Evolutionary conservation across 768 basidiomycete species (phyloP).

Genomic region (Cyclocybe cylindracea): DNA sequence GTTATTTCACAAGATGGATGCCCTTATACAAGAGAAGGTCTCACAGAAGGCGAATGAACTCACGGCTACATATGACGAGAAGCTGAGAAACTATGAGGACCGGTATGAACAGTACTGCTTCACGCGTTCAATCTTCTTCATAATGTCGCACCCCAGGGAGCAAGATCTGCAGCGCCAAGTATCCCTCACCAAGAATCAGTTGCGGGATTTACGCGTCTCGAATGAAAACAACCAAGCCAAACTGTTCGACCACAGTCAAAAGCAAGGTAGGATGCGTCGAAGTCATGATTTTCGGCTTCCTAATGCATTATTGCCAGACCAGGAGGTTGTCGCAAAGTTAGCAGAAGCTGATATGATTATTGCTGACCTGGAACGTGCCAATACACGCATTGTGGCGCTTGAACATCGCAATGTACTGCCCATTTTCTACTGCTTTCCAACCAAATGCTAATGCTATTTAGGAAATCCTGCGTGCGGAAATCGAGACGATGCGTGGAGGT

Average conservation of each 20-base stretch:
- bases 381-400: slow-evolving; percentile 87
- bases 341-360: slow-evolving; percentile 95
- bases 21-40: slow-evolving; percentile 86
- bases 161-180: slow-evolving; percentile 93
- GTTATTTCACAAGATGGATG: slow-evolving; percentile 77
- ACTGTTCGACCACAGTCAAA: slow-evolving; percentile 86
- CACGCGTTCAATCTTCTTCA: neutral
- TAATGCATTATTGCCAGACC: slow-evolving; percentile 51
- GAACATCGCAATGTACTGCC: slow-evolving; percentile 85
- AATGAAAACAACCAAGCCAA: slow-evolving; percentile 94
- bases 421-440: neutral
- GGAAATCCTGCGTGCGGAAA: slow-evolving; percentile 96
- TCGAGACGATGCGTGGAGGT: slow-evolving; percentile 85
- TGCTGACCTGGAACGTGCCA: slow-evolving; percentile 93
- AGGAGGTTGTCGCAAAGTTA: slow-evolving; percentile 87
- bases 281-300: neutral
- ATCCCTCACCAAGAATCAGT: slow-evolving; percentile 81
- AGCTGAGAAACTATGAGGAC: slow-evolving; percentile 93
- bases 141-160: slow-evolving; percentile 54
- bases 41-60: slow-evolving; percentile 94
- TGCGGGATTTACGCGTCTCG: slow-evolving; percentile 86
- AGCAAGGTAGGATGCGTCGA: slow-evolving; percentile 64
- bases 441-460: slow-evolving; percentile 26
- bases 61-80: slow-evolving; percentile 96
- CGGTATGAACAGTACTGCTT: slow-evolving; percentile 50